These are phyloP conservation scores for Verticillium zaregamsianum DNA, from an alignment of 2,329 filamentous ascomycete genomes.

Conservation along the genomic window DNA sequence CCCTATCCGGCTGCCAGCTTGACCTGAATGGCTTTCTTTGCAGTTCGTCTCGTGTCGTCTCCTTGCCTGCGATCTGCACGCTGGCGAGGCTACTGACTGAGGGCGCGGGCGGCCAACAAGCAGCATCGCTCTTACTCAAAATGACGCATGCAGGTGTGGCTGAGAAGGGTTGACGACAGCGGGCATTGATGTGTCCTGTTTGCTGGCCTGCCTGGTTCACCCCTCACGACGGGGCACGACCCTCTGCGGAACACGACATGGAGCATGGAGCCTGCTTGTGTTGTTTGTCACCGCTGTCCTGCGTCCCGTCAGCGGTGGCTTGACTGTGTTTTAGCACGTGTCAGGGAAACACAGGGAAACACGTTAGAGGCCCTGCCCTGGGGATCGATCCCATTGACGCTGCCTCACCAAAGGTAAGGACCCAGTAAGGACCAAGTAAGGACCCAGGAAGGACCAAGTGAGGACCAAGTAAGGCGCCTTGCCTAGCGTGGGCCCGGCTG, in stretches of 20 bases:
- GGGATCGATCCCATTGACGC: too few species aligned
- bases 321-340: not conserved
- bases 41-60: too few species aligned
- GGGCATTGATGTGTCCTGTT: not conserved
- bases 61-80: not conserved
- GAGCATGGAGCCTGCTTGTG: not conserved
- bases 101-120: not conserved
- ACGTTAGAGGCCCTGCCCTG: not conserved
- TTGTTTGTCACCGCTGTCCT: not conserved
- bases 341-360: not conserved
- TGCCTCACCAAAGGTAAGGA: too few species aligned
- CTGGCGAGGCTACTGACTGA: not conserved
- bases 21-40: not conserved
- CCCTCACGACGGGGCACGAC: too few species aligned
- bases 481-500: not conserved
- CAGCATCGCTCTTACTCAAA: not conserved
- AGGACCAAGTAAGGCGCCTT: too few species aligned
- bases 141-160: not conserved
- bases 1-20: not conserved
- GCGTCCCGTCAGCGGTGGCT: not conserved
- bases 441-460: too few species aligned
- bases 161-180: not conserved
- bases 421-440: too few species aligned
- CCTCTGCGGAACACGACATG: too few species aligned
- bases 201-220: not conserved